Evolutionary conservation across 2,329 filamentous ascomycete genomes (phyloP).

Genomic region (Diplodia sapinea): DNA sequence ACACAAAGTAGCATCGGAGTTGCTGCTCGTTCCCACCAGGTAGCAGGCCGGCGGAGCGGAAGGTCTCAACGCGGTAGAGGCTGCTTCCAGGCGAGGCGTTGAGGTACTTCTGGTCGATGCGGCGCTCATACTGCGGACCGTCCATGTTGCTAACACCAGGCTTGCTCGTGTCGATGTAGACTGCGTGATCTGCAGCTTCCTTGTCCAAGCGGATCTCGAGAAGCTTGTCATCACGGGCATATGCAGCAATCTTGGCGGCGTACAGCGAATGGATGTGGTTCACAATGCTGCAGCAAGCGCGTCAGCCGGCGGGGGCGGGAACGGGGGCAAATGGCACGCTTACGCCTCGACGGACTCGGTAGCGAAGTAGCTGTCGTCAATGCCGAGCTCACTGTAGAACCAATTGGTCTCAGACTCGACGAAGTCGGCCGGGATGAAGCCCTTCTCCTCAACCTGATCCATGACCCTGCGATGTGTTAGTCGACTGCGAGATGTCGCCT

Average conservation of each 20-base stretch:
- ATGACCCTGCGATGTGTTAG: conserved; percentile 66
- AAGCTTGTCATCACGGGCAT: conserved; percentile 88
- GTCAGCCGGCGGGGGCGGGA: conserved; percentile 33
- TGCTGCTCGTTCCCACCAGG: conserved; percentile 78
- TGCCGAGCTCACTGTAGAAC: conserved; percentile 98
- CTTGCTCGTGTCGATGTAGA: conserved; percentile 97
- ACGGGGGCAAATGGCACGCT: conserved; percentile 33
- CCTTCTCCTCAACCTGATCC: conserved; percentile 75
- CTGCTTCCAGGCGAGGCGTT: conserved; percentile 74
- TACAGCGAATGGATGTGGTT: conserved; percentile 96
- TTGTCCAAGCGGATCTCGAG: conserved; percentile 95
- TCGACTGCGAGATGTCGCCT: conserved; percentile 25
- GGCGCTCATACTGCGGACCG: conserved; percentile 90
- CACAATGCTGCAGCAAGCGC: conserved; percentile 63
- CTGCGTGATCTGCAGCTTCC: conserved; percentile 91
- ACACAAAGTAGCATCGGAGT: conserved; percentile 97
- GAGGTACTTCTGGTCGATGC: conserved; percentile 94
- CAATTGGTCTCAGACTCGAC: conserved; percentile 86
- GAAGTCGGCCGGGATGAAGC: conserved; percentile 84
- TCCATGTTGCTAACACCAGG: conserved; percentile 77
- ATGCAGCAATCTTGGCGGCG: conserved; percentile 93
- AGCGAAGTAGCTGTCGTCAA: conserved; percentile 98
- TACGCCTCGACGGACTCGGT: conserved; percentile 79
- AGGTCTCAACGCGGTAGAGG: conserved; percentile 94
- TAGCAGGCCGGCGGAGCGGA: conserved; percentile 85